Percentiles rank a stretch among this genome's conserved stretches.
phyloP scores from a whole-genome alignment of 2,329 filamentous ascomycete species.

The Monilinia polystroma region DNA sequence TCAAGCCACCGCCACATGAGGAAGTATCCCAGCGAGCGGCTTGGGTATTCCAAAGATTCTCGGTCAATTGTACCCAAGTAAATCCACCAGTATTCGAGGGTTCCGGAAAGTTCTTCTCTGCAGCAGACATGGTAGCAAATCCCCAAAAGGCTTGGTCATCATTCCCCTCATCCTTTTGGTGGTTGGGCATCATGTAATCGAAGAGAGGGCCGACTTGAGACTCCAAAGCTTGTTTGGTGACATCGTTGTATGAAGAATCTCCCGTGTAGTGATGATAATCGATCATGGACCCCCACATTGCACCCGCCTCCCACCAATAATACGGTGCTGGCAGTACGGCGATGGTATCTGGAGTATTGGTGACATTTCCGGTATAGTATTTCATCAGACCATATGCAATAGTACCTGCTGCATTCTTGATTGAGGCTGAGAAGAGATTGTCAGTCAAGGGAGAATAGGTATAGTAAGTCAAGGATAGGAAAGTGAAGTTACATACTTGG shows the following conservation, averaged over 20 bases:
- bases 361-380: constrained; percentile 63
- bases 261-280: constrained; percentile 68
- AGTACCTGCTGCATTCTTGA: constrained; percentile 59
- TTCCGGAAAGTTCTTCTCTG: constrained; percentile 66
- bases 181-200: constrained; percentile 59
- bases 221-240: constrained; percentile 57
- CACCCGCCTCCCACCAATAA: constrained; percentile 58
- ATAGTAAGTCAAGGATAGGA: not conserved
- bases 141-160: constrained; percentile 77
- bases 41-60: constrained; percentile 72
- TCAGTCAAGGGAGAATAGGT: not conserved
- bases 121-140: constrained; percentile 64
- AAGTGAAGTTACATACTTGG: not conserved
- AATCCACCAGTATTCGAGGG: constrained; percentile 53
- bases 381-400: constrained; percentile 61
- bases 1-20: constrained; percentile 68
- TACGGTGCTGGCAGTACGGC: constrained; percentile 65
- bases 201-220: constrained; percentile 58
- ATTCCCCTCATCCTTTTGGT: constrained; percentile 64
- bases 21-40: constrained; percentile 67
- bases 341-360: constrained; percentile 54
- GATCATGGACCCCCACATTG: constrained; percentile 65
- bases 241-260: constrained; percentile 60
- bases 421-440: constrained; percentile 49
- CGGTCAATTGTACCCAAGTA: constrained; percentile 64